Conservation (phyloP, 2,329 filamentous ascomycete genomes). For the Trichoderma sp. region DNA sequence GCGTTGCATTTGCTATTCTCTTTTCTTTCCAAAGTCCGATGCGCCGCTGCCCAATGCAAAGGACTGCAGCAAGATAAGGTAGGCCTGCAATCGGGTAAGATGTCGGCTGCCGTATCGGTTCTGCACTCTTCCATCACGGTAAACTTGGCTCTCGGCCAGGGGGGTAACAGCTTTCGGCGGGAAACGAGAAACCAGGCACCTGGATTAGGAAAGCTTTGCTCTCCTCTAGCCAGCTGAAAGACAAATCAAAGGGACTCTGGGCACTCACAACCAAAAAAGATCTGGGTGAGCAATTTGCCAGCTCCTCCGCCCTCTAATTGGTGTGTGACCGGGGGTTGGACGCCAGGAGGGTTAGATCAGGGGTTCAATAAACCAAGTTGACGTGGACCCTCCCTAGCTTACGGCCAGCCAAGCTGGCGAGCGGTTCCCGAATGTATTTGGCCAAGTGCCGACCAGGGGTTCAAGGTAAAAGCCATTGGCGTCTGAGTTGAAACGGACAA, state of each 20-base stretch:
- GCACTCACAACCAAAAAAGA: neutral
- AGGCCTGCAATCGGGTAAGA: neutral
- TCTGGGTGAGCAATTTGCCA: slow-evolving; percentile 4
- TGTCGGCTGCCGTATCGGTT: neutral
- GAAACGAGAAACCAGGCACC: neutral
- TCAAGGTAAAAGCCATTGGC: slow-evolving; percentile 6
- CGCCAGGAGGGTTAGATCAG: slow-evolving; percentile 18
- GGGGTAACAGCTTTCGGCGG: neutral
- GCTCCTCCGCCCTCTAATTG: slow-evolving; percentile 7
- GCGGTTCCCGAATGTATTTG: slow-evolving; percentile 13
- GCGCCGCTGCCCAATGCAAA: neutral
- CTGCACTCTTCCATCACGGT: neutral
- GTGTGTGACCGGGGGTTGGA: neutral
- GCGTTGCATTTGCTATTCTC: neutral
- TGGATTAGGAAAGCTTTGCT: slow-evolving; percentile 5
- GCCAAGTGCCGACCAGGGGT: slow-evolving; percentile 19
- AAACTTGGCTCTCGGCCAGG: neutral
- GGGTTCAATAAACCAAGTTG: slow-evolving; percentile 21
- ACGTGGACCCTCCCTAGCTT: slow-evolving; percentile 19
- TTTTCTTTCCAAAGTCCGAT: neutral
- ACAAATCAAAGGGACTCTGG: neutral
- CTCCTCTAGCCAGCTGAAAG: slow-evolving; percentile 15
- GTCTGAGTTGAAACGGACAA: slow-evolving; percentile 6
- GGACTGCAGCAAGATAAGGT: neutral
- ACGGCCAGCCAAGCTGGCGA: slow-evolving; percentile 4